Base-by-base conservation (phyloP, 2,329 filamentous ascomycete genomes). In the Aspergillus sp. region DNA sequence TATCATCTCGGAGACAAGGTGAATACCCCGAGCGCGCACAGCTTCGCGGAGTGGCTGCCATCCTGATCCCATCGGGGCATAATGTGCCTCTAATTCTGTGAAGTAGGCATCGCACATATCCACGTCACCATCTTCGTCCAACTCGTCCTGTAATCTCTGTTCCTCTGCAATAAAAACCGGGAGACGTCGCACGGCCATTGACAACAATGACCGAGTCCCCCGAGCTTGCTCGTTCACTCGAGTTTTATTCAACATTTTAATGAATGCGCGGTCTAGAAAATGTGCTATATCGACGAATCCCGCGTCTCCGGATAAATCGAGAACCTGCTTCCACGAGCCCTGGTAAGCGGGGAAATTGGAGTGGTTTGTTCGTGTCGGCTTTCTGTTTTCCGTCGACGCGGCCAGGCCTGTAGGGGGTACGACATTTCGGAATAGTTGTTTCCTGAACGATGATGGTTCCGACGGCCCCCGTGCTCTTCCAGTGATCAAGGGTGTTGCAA, bases 41-140 rank as follows among this genome's bases (percentile, higher is more conserved):
- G 75, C 74, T 60, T 76, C 73, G 24, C 75, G 76, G 16, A 79
- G 67, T 46, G 77, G 77, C 53, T 65, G 70, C 77, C 77, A 79
- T 20, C 76, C 76, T 58, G 61, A 61, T 24, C 69, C 69, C 49
- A 64, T 60, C 12, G 71, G 69, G 2, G 75, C 71, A 65, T 78
- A 79, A 52, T 71, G 71, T 31, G 68, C 63, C 59, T 79, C 76
- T 54, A 79, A 58, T 58, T 79, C 75, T 6, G 75, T 78, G 60
- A 78, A 77, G 57, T 78, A 76, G 53, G 69, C 70, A 67, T 76
- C 71, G 32, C 73, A 77, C 72, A 78, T 76, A 63, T 79, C 71
- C 45, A 73, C 67, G 18, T 75, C 72, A 4, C 66, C 65, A 45
- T 74, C 66, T n/a, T 70, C 67, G 3, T 74, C 71, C 22, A 61